Base-by-base conservation (phyloP, 305 asterid genomes). In the Solanum hybrid region DNA sequence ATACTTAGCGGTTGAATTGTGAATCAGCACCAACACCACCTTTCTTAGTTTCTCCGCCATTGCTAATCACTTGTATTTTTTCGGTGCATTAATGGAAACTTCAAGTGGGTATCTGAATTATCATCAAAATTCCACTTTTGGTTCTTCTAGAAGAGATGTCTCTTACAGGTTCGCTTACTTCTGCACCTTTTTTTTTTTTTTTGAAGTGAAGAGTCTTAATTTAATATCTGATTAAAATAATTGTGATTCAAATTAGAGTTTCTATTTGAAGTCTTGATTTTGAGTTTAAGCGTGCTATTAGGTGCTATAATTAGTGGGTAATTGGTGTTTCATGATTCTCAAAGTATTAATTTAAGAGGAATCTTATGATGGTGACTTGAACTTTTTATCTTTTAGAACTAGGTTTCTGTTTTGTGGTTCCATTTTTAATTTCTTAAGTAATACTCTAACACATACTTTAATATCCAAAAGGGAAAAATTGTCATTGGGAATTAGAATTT, bases 71-170 rank as follows among this genome's bases (percentile, higher is more conserved):
- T 18, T 13, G 20, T 13, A 7, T 84, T 29, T 46, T 29, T 84
- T 29, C 8, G 74, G 73, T 46, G 39, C 74, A 84, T 51, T 29
- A 2, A 85, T 85, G 88, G 88, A 87, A 86, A 75, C 82, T 33
- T 40, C 61, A 57, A 85, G 88, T 85, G 88, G 88, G n/a, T 85
- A 85, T 85, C 51, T 85, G 42, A 85, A 85, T 85, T 57, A 85
- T 85, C 46, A 85, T 85, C 76, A 85, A 85, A 8, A 57, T 85
- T 11, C 46, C 76, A 57, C 88, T 22, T 57, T 85, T 85, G 77
- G 88, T 85, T 85, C 51, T 57, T 85, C 88, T 57, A 31, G 76
- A n/a, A 57, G 88, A 57, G 88, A 85, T 22, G 88, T 85, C 18
- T 85, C 77, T 57, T 85, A 85, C 88, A 85, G 88, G 88, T 85